Evolutionary conservation across 768 basidiomycete species (phyloP).

Genomic region (Leucosporidium yakuticum): DNA sequence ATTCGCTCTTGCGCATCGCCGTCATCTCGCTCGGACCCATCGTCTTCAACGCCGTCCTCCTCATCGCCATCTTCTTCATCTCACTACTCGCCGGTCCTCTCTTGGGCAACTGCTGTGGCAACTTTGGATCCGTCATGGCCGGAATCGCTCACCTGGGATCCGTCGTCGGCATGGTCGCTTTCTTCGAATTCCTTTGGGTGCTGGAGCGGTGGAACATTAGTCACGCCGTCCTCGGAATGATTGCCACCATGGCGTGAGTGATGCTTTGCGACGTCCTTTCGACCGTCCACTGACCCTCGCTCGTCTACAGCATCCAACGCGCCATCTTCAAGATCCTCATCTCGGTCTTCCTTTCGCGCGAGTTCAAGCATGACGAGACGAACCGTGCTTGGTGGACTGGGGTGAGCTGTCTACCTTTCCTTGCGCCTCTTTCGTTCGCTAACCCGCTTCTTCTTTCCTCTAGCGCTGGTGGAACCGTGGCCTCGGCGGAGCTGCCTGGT

Average conservation of each 20-base stretch:
- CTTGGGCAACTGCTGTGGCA: conserved; percentile 58
- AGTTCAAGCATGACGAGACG: conserved; percentile 99
- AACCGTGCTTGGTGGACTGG: conserved; percentile 99
- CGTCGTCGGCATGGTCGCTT: conserved; percentile 75
- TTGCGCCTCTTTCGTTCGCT: conserved; percentile 18
- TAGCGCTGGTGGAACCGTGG: conserved; percentile 82
- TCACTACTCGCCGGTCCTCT: conserved; percentile 83
- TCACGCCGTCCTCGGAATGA: conserved; percentile 87
- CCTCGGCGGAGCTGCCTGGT: conserved; percentile 81
- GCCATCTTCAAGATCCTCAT: conserved; percentile 90
- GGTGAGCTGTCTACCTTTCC: conserved; percentile 39
- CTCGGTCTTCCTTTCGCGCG: conserved; percentile 85
- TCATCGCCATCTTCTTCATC: conserved; percentile 79
- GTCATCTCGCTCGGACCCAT: conserved; percentile 90
- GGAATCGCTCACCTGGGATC: conserved; percentile 77
- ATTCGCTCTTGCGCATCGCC: conserved; percentile 84
- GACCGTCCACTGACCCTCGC: background rate
- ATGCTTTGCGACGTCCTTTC: no score
- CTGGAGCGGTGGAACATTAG: conserved; percentile 85
- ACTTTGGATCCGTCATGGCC: conserved; percentile 88
- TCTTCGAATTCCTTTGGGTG: conserved; percentile 98
- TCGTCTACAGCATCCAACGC: conserved; percentile 59
- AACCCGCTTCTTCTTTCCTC: conserved; percentile 24
- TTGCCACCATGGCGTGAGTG: conserved; percentile 66
- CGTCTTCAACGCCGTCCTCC: conserved; percentile 85